A percentile compares a stretch with the other conserved stretches of the same genome.
Conservation (phyloP, 2,329 filamentous ascomycete genomes). For the Xylariaceae sp. region DNA sequence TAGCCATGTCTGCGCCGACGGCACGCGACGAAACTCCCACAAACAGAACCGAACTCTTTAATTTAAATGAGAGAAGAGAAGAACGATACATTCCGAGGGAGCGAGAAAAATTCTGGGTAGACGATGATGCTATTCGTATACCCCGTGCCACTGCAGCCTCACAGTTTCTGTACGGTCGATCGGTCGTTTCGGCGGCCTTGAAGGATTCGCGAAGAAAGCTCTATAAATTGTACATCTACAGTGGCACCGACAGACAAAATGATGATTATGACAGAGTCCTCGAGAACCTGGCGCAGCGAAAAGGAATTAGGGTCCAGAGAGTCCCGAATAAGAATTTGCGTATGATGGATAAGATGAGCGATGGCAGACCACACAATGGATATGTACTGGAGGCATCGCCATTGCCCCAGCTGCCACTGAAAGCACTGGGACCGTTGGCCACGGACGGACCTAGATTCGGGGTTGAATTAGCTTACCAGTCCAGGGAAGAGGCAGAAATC, state of each 20-base stretch:
- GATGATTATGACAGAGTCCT: constrained; percentile 43
- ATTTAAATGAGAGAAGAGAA: neutral
- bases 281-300: constrained; percentile 44
- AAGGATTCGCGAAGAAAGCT: constrained; percentile 62
- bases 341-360: constrained; percentile 78
- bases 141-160: constrained; percentile 75
- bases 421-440: constrained; percentile 49
- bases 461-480: constrained; percentile 62
- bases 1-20: neutral
- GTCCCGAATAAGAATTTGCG: constrained; percentile 58
- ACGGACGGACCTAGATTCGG: constrained; percentile 51
- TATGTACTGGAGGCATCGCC: constrained; percentile 83
- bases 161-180: constrained; percentile 84
- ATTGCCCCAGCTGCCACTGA: constrained; percentile 67
- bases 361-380: constrained; percentile 82
- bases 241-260: constrained; percentile 51
- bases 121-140: constrained; percentile 37
- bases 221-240: constrained; percentile 79
- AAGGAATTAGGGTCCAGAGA: constrained; percentile 52
- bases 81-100: neutral
- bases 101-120: neutral
- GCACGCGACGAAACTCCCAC: neutral
- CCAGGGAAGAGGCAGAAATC: constrained; percentile 65
- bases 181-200: constrained; percentile 75
- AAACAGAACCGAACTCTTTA: neutral